Base-by-base conservation (phyloP, 257 asterid genomes). In the Striga asiatica region DNA sequence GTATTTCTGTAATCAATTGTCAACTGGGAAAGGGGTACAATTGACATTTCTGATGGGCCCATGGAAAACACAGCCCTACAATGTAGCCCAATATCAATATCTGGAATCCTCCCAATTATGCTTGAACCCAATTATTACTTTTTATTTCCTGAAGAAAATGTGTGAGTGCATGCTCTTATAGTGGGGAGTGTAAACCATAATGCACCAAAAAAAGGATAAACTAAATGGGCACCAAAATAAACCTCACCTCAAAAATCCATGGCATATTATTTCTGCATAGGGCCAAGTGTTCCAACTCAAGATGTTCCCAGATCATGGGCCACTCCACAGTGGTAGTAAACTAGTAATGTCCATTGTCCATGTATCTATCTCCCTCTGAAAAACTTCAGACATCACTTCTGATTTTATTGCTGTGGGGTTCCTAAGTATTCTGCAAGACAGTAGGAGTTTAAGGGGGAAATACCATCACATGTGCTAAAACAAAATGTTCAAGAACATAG, bases 301-400 rank as follows among this genome's bases (percentile, higher is more conserved):
- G 4, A 52, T 53, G 61, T 19, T 41, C 45, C 54, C 54, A 11
- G 37, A 62, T 18, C 25, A 37, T 38, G 50, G 38, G 51, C 8
- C 35, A 34, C 1, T 48, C 17, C 8, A 54, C 60, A 19, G 29
- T 54, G n/a, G n/a, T n/a, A n/a, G n/a, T n/a, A n/a, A n/a, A n/a
- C n/a, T n/a, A 16, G 34, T 19, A 20, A 10, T 55, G 61, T 22
- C 42, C 45, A 43, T 58, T 1, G 8, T 29, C 35, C 8, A 58
- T 16, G 12, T 5, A 55, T n/a, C n/a, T n/a, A 54, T 54, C 18
- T 32, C 31, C 24, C 41, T 21, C 9, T 10, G 2, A 54, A 19
- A 54, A 3, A 16, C n/a, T n/a, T n/a, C 35, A 5, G 35, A 3
- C 2, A 5, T 29, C 31, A 6, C n/a, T n/a, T 27, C 31, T 29